A percentile compares a stretch with the other conserved stretches of the same genome.
Conservation (phyloP, 2,329 filamentous ascomycete species). For the Orbilia javanica region DNA sequence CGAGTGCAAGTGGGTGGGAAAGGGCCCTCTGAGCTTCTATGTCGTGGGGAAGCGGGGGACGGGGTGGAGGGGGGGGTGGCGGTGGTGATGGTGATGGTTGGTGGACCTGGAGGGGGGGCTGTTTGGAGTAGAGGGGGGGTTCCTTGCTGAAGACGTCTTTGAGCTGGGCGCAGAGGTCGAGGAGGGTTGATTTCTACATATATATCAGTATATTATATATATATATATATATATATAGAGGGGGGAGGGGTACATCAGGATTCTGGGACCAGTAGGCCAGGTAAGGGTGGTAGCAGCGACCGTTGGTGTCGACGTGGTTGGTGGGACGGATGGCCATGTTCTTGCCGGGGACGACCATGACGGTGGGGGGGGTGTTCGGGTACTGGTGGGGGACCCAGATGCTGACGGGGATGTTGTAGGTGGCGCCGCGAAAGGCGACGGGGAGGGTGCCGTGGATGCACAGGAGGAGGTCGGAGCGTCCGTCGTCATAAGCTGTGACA, state of each 20-base stretch:
- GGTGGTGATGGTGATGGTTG: conserved; percentile 30
- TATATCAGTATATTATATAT: conserved; percentile 57
- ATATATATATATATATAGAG: neutral
- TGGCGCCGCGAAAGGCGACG: conserved; percentile 87
- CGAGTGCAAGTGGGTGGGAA: conserved; percentile 62
- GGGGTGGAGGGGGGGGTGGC: conserved; percentile 70
- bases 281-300: conserved; percentile 95
- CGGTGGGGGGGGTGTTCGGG: conserved; percentile 84
- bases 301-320: conserved; percentile 94
- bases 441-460: conserved; percentile 89
- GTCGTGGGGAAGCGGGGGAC: conserved; percentile 79
- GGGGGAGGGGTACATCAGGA: conserved; percentile 78
- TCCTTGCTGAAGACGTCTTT: conserved; percentile 93
- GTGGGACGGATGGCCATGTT: conserved; percentile 91
- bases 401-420: conserved; percentile 90
- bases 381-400: conserved; percentile 95
- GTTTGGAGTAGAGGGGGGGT: conserved; percentile 85
- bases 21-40: conserved; percentile 66
- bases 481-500: conserved; percentile 83
- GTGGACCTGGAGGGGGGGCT: conserved; percentile 68
- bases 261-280: conserved; percentile 88
- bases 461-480: conserved; percentile 85
- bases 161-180: conserved; percentile 85
- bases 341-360: conserved; percentile 88
- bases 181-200: conserved; percentile 79